Percentiles rank a stretch among this genome's conserved stretches.
phyloP scores from a whole-genome alignment of 2,329 filamentous ascomycete species.

The Graphilbum ipis-grandicollis region DNA sequence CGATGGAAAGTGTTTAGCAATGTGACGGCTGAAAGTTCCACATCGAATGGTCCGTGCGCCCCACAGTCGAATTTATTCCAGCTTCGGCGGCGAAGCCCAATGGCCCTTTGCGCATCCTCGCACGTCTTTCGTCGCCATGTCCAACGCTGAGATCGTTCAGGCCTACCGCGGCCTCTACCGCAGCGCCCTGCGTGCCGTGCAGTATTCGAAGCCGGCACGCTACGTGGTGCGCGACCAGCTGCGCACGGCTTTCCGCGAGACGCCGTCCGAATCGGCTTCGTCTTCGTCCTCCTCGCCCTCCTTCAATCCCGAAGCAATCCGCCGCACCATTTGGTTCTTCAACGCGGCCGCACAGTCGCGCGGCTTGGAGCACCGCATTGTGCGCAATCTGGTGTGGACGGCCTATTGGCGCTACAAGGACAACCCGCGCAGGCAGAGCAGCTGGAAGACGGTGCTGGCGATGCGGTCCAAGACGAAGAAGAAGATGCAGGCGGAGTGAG shows the following conservation, averaged over 20 bases:
- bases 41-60: too few relatives aligned
- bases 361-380: constrained; percentile 54
- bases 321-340: constrained; percentile 55
- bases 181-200: constrained; percentile 49
- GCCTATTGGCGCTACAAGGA: constrained; percentile 18
- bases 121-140: constrained; percentile 10
- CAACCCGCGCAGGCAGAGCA: constrained; percentile 5
- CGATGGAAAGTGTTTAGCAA: too few relatives aligned
- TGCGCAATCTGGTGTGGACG: constrained; percentile 49
- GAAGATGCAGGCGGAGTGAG: constrained; percentile 1
- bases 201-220: constrained; percentile 52
- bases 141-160: constrained; percentile 30
- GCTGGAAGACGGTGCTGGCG: constrained; percentile 10
- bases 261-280: too few relatives aligned
- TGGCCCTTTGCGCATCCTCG: too few relatives aligned
- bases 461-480: constrained; percentile 4
- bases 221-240: constrained; percentile 42
- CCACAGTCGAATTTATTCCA: too few relatives aligned
- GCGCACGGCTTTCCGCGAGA: constrained; percentile 35
- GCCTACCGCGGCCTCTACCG: constrained; percentile 58
- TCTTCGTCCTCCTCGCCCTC: constrained; percentile 1
- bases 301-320: constrained; percentile 34
- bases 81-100: too few relatives aligned
- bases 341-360: constrained; percentile 41
- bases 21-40: too few relatives aligned